A percentile compares a stretch with the other conserved stretches of the same genome.
Evolutionary conservation across 1,284 basidiomycete species (phyloP).

Genomic region (Serendipita sp.): DNA sequence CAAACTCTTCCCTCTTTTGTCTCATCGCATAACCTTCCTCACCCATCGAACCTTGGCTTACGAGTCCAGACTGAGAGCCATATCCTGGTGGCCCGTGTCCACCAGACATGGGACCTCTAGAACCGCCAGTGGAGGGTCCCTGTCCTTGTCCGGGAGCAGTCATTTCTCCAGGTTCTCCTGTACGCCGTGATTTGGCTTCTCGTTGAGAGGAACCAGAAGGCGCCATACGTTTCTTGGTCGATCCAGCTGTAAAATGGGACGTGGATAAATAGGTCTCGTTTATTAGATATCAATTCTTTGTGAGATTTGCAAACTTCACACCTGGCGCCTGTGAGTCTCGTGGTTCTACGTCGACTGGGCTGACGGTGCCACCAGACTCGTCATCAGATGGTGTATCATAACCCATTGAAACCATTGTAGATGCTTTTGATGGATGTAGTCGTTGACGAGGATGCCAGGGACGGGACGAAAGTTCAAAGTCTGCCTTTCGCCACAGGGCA

Average conservation of each 20-base stretch:
- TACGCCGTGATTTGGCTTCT: constrained; percentile 2
- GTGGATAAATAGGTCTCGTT: neutral
- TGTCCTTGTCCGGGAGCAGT: neutral
- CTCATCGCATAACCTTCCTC: neutral
- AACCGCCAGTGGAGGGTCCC: neutral
- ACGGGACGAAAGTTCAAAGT: too few relatives aligned
- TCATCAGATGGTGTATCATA: neutral
- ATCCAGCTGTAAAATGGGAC: neutral
- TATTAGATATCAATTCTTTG: neutral
- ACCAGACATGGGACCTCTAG: neutral
- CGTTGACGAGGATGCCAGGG: neutral
- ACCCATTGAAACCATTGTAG: neutral
- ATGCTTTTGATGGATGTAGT: neutral
- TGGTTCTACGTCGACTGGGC: neutral
- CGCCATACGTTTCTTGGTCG: neutral
- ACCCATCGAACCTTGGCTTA: neutral
- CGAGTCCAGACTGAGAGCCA: neutral
- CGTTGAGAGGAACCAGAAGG: constrained; percentile 1
- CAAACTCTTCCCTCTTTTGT: constrained; percentile 5
- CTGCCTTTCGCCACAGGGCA: too few relatives aligned
- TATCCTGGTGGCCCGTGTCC: neutral
- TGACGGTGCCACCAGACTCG: neutral
- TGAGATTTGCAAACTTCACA: too few relatives aligned
- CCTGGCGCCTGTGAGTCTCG: neutral
- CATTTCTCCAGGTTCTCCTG: constrained; percentile 4